These are phyloP conservation scores for Tremellales sp. DNA, from an alignment of 1,284 basidiomycete species.

Conservation along the genomic window DNA sequence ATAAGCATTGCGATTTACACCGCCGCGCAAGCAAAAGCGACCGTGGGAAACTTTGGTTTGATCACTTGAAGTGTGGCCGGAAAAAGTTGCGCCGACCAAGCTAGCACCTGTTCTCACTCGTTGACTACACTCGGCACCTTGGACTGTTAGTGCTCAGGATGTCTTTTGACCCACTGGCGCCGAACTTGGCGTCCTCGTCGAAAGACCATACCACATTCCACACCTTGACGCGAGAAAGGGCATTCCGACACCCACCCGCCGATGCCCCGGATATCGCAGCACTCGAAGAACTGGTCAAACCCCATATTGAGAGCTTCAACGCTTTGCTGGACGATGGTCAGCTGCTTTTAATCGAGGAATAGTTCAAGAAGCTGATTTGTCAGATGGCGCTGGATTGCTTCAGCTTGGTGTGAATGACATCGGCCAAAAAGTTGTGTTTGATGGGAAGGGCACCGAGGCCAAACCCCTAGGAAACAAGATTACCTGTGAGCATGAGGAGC, in stretches of 20 bases:
- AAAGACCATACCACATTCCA: constrained; percentile 58
- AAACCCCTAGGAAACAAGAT: constrained; percentile 72
- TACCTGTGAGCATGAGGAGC: constrained; percentile 57
- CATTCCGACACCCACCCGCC: constrained; percentile 73
- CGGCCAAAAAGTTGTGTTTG: constrained; percentile 85
- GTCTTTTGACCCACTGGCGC: constrained; percentile 41
- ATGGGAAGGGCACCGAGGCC: constrained; percentile 64
- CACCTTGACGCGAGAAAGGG: constrained; percentile 76
- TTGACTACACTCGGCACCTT: neutral
- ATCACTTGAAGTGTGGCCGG: neutral
- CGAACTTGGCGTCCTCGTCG: constrained; percentile 28
- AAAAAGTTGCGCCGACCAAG: neutral
- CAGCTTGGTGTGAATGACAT: constrained; percentile 78
- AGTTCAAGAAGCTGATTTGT: neutral
- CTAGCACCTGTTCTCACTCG: neutral
- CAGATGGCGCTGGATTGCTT: constrained; percentile 66
- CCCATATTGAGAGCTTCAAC: constrained; percentile 96
- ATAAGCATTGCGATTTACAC: too few species aligned
- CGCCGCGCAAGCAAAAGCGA: too few species aligned
- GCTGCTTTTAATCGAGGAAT: neutral
- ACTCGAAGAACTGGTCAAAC: constrained; percentile 87
- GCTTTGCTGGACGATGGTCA: constrained; percentile 71
- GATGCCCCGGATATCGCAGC: constrained; percentile 70
- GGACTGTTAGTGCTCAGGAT: neutral
- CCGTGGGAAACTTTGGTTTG: neutral